Percentiles rank a stretch among this genome's conserved stretches.
Evolutionary conservation across 768 basidiomycete genomes (phyloP).

Genomic region (Pleurotus giganteus): DNA sequence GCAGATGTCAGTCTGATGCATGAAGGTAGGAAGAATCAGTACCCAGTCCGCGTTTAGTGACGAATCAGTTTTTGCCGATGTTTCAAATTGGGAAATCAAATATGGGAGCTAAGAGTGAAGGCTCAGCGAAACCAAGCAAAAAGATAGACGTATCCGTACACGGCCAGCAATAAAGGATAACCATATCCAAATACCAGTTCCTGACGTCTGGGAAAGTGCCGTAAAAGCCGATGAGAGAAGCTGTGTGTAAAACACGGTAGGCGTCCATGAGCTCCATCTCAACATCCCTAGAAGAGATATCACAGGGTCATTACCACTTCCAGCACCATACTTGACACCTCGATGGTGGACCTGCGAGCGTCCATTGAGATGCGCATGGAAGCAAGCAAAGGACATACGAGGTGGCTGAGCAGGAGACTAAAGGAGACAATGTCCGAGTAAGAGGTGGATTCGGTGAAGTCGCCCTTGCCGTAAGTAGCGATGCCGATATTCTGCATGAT

Average conservation of each 20-base stretch:
- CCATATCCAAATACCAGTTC: conserved; percentile 49
- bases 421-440: conserved; percentile 67
- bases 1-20: not conserved
- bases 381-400: conserved; percentile 55
- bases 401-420: conserved; percentile 55
- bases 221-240: conserved; percentile 61
- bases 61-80: conserved; percentile 49
- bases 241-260: conserved; percentile 66
- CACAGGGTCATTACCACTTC: conserved; percentile 49
- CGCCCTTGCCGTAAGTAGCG: conserved; percentile 49
- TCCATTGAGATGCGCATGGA: no score
- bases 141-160: conserved; percentile 38
- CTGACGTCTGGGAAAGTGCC: conserved; percentile 53
- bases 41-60: conserved; percentile 60
- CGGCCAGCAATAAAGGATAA: conserved; percentile 70
- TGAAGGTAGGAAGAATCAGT: conserved; percentile 16
- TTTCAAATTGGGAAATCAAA: conserved; percentile 55
- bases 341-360: conserved; percentile 56
- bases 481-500: conserved; percentile 65
- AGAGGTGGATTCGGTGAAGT: conserved; percentile 54
- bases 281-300: conserved; percentile 54
- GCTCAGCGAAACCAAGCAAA: conserved; percentile 1
- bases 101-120: conserved; percentile 51
- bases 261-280: conserved; percentile 63
- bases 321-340: conserved; percentile 61